phyloP scores from a whole-genome alignment of 78 protist species.

The slime mould (Dictyostelium discoideum) region DNA sequence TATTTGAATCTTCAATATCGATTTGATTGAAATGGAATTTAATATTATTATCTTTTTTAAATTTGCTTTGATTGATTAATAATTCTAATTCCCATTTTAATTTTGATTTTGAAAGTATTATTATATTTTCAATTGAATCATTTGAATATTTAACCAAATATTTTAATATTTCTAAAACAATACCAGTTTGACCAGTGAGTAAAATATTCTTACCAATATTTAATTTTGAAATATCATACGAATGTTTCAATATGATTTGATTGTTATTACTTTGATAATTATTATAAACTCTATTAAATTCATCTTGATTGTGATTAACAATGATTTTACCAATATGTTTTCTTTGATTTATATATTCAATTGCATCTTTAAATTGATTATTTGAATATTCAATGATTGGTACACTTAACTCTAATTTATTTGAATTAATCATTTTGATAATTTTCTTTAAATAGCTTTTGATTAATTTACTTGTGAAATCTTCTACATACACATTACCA shows the following conservation, averaged over 20 bases:
- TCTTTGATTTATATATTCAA: slow-evolving; percentile 23
- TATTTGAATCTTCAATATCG: background rate
- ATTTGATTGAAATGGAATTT: slow-evolving; percentile 1
- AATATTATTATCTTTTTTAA: background rate
- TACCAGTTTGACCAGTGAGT: slow-evolving; percentile 72
- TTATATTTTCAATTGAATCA: background rate
- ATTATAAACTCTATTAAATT: background rate
- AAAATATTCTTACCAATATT: slow-evolving; percentile 5
- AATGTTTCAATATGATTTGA: background rate
- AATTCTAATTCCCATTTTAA: slow-evolving; percentile 45
- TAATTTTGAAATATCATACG: background rate
- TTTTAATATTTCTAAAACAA: slow-evolving; percentile 6
- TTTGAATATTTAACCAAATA: slow-evolving; percentile 23
- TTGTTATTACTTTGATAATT: background rate
- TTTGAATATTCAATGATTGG: background rate
- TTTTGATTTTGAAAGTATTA: slow-evolving; percentile 24
- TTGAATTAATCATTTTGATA: background rate
- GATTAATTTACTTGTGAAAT: background rate
- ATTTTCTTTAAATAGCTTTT: background rate
- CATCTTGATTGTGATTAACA: background rate
- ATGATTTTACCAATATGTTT: slow-evolving; percentile 60
- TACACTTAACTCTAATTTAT: background rate
- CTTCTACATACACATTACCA: background rate
- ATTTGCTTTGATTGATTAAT: slow-evolving; percentile 15
- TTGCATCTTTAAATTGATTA: background rate